Evolutionary conservation across 164 flowering plant species (phyloP).

Genomic region (Nelumbo lutea): DNA sequence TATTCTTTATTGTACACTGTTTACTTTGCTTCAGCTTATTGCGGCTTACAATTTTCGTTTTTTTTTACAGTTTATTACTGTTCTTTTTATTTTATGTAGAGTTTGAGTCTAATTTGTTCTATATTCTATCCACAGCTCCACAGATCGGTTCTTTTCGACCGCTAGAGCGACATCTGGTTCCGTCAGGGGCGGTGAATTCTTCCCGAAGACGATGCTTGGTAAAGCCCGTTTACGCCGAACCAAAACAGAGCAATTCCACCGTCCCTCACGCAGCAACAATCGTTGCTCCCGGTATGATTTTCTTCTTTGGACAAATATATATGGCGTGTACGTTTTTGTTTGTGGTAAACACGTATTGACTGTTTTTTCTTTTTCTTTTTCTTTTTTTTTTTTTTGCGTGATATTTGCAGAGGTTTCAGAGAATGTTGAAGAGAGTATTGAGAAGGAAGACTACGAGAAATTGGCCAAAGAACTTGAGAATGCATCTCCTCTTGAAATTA

Average conservation of each 20-base stretch:
- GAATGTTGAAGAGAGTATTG: constrained; percentile 11
- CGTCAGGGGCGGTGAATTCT: constrained; percentile 15
- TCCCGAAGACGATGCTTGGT: constrained; percentile 36
- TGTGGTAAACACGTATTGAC: background rate
- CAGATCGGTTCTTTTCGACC: constrained; percentile 33
- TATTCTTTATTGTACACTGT: background rate
- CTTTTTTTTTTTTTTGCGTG: background rate
- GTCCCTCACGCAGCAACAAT: constrained; percentile 54
- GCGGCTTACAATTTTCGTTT: background rate
- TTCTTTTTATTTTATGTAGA: too few species aligned
- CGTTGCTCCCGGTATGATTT: constrained; percentile 46
- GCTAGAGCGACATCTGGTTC: constrained; percentile 24
- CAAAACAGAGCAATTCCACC: constrained; percentile 46
- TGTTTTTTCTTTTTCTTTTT: background rate
- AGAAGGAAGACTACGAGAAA: constrained; percentile 45
- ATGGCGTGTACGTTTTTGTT: background rate
- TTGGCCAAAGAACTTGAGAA: constrained; percentile 55
- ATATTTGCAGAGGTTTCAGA: constrained; percentile 37
- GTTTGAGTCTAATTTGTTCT: background rate
- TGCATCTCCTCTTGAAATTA: constrained; percentile 89
- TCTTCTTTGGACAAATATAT: background rate
- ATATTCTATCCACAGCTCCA: constrained; percentile 22
- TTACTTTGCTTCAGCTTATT: background rate
- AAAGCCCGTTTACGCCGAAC: constrained; percentile 47
- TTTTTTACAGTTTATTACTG: background rate